Evolutionary conservation across 2,329 filamentous ascomycete species (phyloP), one percentile per base, ranked within the genome.

Genomic region (Cladosporium cucumerinum): DNA sequence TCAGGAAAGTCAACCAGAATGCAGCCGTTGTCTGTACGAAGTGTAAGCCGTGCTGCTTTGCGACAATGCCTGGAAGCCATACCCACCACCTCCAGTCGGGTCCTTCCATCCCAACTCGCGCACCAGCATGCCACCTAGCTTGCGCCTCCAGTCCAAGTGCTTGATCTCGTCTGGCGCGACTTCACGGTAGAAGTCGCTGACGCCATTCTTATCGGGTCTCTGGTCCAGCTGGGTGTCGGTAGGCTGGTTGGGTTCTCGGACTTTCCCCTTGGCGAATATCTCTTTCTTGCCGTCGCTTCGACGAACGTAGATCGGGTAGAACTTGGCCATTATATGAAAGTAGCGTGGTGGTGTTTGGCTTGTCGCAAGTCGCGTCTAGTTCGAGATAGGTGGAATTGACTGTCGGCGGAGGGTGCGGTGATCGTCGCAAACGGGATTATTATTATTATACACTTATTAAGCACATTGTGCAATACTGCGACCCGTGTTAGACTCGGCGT

Each of bases 61-160:
- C 32, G 34, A n/a, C 34, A 54, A 32, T 21, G 32, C 18, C 5
- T 26, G 21, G 18, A 48, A 26, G 57, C 34, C 66, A 57, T 66
- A 66, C 68, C 65, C 64, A 60, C 54, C 59, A 36, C 64, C 61
- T 34, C 66, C 67, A 54, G 55, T 61, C 16, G 68, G 66, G 25
- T 69, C 68, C 34, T 68, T 68, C 64, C 65, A 66, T 28, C 67
- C 80, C 51, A 86, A 71, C 69, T 84, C 80, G 68, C 81, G 76
- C 70, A 84, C 78, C 30, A 86, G 75, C 84, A 86, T 86, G n/a
- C 82, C 82, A 25, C 82, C 85, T 65, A 87, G 76, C 75, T 86
- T 86, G 66, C 84, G 78, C 63, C 84, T 78, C 85, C 85, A 87
- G 68, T 87, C 84, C 7, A 84, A 70, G 68, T 83, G 81, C 71